These are phyloP conservation scores for Saccharomycopsis phalli DNA, from an alignment of 1,139 yeast genomes.

Conservation along the genomic window DNA sequence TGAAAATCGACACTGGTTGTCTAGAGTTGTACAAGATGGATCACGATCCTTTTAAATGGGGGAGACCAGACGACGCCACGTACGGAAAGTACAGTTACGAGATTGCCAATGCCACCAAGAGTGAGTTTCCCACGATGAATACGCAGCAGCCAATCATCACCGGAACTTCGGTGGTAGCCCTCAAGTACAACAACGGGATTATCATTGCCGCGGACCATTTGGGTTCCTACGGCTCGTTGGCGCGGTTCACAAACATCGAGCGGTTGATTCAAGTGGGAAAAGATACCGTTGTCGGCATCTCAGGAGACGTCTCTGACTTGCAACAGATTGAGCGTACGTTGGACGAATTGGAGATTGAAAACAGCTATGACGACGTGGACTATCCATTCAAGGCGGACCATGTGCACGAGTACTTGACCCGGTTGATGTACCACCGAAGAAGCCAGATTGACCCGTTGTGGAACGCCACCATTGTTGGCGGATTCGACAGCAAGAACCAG, in stretches of 20 bases:
- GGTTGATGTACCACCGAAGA: slow-evolving; percentile 80
- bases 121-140: slow-evolving; percentile 58
- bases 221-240: slow-evolving; percentile 89
- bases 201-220: slow-evolving; percentile 92
- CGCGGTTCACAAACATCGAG: slow-evolving; percentile 78
- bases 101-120: slow-evolving; percentile 53
- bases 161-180: slow-evolving; percentile 89
- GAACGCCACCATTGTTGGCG: slow-evolving; percentile 92
- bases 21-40: slow-evolving; percentile 45
- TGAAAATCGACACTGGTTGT: not conserved
- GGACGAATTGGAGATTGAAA: slow-evolving; percentile 71
- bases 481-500: slow-evolving; percentile 59
- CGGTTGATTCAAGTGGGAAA: slow-evolving; percentile 77
- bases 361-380: slow-evolving; percentile 70
- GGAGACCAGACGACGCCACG: slow-evolving; percentile 75
- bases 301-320: slow-evolving; percentile 93
- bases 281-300: slow-evolving; percentile 82
- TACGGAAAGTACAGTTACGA: slow-evolving; percentile 72
- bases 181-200: slow-evolving; percentile 85
- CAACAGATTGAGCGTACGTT: slow-evolving; percentile 72
- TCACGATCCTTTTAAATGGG: slow-evolving; percentile 95
- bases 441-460: slow-evolving; percentile 92
- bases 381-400: slow-evolving; percentile 74
- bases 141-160: slow-evolving; percentile 95
- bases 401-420: slow-evolving; percentile 78